Conservation (phyloP, 2,329 filamentous ascomycete species). For the Fusarium sp. region DNA sequence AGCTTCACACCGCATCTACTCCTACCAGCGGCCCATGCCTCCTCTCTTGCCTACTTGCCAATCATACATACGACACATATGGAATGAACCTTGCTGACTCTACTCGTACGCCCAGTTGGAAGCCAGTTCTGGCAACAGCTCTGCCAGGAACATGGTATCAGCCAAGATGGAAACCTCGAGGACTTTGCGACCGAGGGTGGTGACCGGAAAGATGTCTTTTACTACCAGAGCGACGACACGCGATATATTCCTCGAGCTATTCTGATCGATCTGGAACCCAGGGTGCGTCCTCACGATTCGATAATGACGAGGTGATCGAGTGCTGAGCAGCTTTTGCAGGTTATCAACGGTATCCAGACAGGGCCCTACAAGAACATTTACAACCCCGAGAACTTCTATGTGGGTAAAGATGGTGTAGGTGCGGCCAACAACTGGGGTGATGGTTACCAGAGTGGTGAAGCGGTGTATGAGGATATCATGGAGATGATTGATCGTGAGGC, state of each 20-base stretch:
- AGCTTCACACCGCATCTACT: conserved; percentile 11
- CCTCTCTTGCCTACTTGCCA: not conserved
- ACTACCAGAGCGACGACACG: conserved; percentile 99
- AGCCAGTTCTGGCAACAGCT: conserved; percentile 99
- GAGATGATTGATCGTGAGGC: conserved; percentile 99
- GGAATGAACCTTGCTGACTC: conserved; percentile 47
- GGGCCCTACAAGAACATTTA: conserved; percentile 98
- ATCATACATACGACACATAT: not conserved
- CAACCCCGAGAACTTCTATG: conserved; percentile 99
- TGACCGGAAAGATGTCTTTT: conserved; percentile 98
- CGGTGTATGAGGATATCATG: conserved; percentile 95
- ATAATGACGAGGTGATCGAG: not conserved
- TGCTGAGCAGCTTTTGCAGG: conserved; percentile 57
- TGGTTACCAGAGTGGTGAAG: conserved; percentile 92
- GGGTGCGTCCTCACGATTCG: conserved; percentile 63
- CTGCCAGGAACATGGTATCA: conserved; percentile 98
- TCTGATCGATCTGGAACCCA: conserved; percentile 92
- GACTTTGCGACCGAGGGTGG: conserved; percentile 98
- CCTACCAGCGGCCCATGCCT: not conserved
- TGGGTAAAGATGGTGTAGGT: conserved; percentile 92
- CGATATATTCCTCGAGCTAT: conserved; percentile 98
- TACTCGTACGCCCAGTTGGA: conserved; percentile 73
- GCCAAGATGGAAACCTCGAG: conserved; percentile 94
- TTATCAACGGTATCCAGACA: conserved; percentile 92
- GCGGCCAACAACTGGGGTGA: conserved; percentile 99